Percentiles rank a stretch among this genome's conserved stretches.
phyloP scores from a whole-genome alignment of 208 protist species.

The Crithidia sp. region DNA sequence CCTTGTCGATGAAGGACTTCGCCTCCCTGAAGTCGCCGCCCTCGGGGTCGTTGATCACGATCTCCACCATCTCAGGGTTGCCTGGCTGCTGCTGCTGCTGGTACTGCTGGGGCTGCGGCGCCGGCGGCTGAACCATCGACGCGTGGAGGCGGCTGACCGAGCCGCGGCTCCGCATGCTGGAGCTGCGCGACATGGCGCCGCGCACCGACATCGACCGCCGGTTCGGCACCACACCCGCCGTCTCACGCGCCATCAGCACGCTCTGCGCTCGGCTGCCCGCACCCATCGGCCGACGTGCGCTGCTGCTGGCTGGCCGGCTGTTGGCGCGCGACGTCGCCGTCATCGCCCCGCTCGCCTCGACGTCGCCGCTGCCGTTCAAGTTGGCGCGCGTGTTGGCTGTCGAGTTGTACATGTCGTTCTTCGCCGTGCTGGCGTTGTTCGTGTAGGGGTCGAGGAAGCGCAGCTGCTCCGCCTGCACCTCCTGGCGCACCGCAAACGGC shows the following conservation, averaged over 20 bases:
- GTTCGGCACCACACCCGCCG: slow-evolving; percentile 75
- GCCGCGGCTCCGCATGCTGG: slow-evolving; percentile 29
- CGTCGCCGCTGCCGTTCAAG: slow-evolving; percentile 24
- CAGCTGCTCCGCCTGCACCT: slow-evolving; percentile 64
- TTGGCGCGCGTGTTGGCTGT: not conserved
- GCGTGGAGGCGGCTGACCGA: slow-evolving; percentile 35
- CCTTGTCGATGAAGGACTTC: slow-evolving; percentile 45
- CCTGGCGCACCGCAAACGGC: slow-evolving; percentile 78
- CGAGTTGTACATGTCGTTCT: slow-evolving; percentile 42
- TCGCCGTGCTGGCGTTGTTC: slow-evolving; percentile 32
- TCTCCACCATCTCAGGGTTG: slow-evolving; percentile 34
- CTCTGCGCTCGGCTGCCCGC: slow-evolving; percentile 24
- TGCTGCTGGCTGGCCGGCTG: slow-evolving; percentile 26
- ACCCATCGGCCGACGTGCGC: slow-evolving; percentile 16
- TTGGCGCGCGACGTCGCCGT: slow-evolving; percentile 1
- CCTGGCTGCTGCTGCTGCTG: not conserved
- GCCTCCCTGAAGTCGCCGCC: slow-evolving; percentile 82
- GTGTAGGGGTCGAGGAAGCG: slow-evolving; percentile 78
- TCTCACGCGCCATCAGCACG: slow-evolving; percentile 64
- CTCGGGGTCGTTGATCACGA: slow-evolving; percentile 86
- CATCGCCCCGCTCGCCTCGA: slow-evolving; percentile 9
- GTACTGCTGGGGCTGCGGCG: not conserved
- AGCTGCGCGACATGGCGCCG: slow-evolving; percentile 14
- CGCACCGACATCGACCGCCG: slow-evolving; percentile 42
- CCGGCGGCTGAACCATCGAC: slow-evolving; percentile 31